Percentiles rank a stretch among this genome's conserved stretches.
Evolutionary conservation across 257 asterid genomes (phyloP).

Genomic region (Ligustrum vulgare): DNA sequence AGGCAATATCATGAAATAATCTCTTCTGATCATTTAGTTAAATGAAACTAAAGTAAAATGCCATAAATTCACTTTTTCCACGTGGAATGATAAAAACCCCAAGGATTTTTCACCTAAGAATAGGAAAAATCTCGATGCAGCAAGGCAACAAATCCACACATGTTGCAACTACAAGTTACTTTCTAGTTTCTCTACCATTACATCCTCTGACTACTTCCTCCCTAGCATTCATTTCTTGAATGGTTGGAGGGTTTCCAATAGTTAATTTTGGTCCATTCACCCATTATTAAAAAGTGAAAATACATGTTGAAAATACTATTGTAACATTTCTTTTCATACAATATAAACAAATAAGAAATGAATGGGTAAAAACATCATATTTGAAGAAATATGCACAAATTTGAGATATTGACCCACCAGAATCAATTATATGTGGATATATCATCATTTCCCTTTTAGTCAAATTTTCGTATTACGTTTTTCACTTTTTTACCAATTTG

Average conservation of each 20-base stretch:
- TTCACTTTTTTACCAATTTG: too few relatives aligned
- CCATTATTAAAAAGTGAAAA: too few relatives aligned
- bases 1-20: not conserved
- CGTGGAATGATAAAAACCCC: not conserved
- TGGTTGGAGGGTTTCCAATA: constrained; percentile 47
- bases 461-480: too few relatives aligned
- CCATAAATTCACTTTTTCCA: not conserved
- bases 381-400: too few relatives aligned
- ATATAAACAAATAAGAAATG: too few relatives aligned
- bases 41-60: not conserved
- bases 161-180: constrained; percentile 51
- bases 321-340: too few relatives aligned
- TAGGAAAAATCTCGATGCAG: not conserved
- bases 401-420: too few relatives aligned
- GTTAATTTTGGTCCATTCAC: constrained; percentile 25
- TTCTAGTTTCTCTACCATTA: constrained; percentile 14
- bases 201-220: constrained; percentile 27
- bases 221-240: constrained; percentile 57
- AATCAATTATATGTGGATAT: too few relatives aligned
- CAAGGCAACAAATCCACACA: constrained; percentile 18
- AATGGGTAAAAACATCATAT: too few relatives aligned
- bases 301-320: not conserved
- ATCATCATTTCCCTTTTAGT: too few relatives aligned
- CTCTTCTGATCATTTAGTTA: not conserved
- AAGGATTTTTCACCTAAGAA: not conserved